Conservation (phyloP, 2,329 filamentous ascomycete genomes). For the Xylariales sp. region DNA sequence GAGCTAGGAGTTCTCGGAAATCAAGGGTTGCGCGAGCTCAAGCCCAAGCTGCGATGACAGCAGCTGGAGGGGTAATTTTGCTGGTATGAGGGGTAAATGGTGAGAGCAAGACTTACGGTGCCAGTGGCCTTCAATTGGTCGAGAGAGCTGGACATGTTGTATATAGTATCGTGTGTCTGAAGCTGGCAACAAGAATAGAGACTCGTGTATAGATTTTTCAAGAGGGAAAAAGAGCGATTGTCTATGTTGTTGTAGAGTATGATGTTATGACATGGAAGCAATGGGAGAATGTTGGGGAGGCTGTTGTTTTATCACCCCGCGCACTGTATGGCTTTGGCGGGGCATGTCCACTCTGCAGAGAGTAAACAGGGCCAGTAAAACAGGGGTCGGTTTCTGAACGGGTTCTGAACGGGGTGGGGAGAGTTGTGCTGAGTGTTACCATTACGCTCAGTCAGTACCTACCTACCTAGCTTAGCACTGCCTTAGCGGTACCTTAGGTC, state of each 20-base stretch:
- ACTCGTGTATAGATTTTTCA: background rate
- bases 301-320: slow-evolving; percentile 23
- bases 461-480: too few species aligned
- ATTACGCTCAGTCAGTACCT: too few species aligned
- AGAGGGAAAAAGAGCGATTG: slow-evolving; percentile 3
- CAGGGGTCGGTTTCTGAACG: too few species aligned
- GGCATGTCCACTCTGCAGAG: slow-evolving; percentile 14
- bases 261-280: slow-evolving; percentile 22
- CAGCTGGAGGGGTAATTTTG: slow-evolving; percentile 46
- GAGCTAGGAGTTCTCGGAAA: background rate
- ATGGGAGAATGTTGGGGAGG: slow-evolving; percentile 24
- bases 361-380: too few species aligned
- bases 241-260: slow-evolving; percentile 28
- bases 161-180: slow-evolving; percentile 4
- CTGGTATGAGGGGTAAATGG: slow-evolving; percentile 45
- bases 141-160: slow-evolving; percentile 84
- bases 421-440: too few species aligned
- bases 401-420: too few species aligned
- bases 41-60: slow-evolving; percentile 27
- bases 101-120: slow-evolving; percentile 76
- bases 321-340: slow-evolving; percentile 36
- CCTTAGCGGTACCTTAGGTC: too few species aligned
- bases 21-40: slow-evolving; percentile 21
- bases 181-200: background rate
- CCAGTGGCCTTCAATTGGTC: slow-evolving; percentile 97